phyloP scores from a whole-genome alignment of 2,329 filamentous ascomycete species.

The Teratosphaeria nubilosa region DNA sequence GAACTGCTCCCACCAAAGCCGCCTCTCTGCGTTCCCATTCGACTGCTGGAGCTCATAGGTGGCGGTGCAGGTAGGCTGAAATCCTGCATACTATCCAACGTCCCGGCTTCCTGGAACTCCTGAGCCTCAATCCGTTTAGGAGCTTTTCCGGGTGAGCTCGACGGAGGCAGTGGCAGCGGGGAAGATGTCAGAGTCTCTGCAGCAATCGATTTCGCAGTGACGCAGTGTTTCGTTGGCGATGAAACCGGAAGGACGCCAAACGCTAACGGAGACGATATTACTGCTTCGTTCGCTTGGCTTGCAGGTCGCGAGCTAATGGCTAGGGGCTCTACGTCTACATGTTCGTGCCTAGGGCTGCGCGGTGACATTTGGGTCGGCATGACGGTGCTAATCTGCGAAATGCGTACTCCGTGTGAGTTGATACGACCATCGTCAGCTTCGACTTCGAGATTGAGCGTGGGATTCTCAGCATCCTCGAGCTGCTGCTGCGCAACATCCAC shows the following conservation, averaged over 20 bases:
- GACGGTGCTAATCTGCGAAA: conserved; percentile 13
- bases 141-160: conserved; percentile 6
- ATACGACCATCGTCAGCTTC: conserved; percentile 1
- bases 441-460: not conserved
- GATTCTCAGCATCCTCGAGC: not conserved
- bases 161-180: conserved; percentile 12
- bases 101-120: not conserved
- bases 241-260: not conserved
- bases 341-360: not conserved
- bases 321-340: not conserved
- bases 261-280: not conserved
- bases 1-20: not conserved
- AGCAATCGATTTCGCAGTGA: not conserved
- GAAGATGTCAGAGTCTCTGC: conserved; percentile 6
- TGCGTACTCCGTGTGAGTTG: conserved; percentile 1
- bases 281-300: not conserved
- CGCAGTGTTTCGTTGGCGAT: not conserved
- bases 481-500: not conserved
- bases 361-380: conserved; percentile 10
- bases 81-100: conserved; percentile 7
- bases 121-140: not conserved
- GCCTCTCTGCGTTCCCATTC: not conserved
- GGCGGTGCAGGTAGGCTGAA: conserved; percentile 15
- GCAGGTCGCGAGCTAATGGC: not conserved
- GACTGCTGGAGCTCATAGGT: conserved; percentile 8